A percentile compares a stretch with the other conserved stretches of the same genome.
These are phyloP conservation scores for Vickermania spadyakhi DNA, from an alignment of 208 protist species.

Conservation along the genomic window DNA sequence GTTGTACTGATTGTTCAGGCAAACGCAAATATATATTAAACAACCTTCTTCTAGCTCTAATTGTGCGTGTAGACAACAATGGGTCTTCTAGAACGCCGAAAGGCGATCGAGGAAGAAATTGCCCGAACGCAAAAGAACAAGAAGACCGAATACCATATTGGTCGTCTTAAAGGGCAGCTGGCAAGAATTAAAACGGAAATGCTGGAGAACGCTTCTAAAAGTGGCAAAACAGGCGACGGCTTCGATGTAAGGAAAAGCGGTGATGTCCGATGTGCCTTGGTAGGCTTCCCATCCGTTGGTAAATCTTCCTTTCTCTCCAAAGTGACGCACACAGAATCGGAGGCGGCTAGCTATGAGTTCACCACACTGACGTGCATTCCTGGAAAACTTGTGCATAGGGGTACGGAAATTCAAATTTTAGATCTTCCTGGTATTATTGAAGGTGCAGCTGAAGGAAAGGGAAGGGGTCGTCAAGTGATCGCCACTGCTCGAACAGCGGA, in stretches of 20 bases:
- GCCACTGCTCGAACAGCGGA: conserved; percentile 94
- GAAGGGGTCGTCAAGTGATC: conserved; percentile 96
- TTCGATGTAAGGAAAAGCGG: conserved; percentile 96
- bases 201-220: conserved; percentile 80
- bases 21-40: too few relatives aligned
- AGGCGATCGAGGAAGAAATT: conserved; percentile 98
- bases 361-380: conserved; percentile 99
- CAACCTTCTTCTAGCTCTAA: not conserved
- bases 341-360: conserved; percentile 97
- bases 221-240: conserved; percentile 57
- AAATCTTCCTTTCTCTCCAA: conserved; percentile 98
- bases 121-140: conserved; percentile 98
- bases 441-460: conserved; percentile 94
- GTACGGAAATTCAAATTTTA: conserved; percentile 96
- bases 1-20: not conserved
- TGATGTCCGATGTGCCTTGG: conserved; percentile 87
- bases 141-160: conserved; percentile 96
- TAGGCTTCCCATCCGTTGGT: conserved; percentile 95
- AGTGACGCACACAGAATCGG: conserved; percentile 94
- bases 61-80: conserved; percentile 31
- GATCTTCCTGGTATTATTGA: conserved; percentile 99
- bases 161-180: conserved; percentile 94
- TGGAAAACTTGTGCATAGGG: conserved; percentile 94
- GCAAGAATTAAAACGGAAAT: conserved; percentile 93
- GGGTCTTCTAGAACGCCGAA: conserved; percentile 95